A percentile compares a stretch with the other conserved stretches of the same genome.
phyloP scores from a whole-genome alignment of 352 stramenopile genomes.

The Pythium scleroteichum region DNA sequence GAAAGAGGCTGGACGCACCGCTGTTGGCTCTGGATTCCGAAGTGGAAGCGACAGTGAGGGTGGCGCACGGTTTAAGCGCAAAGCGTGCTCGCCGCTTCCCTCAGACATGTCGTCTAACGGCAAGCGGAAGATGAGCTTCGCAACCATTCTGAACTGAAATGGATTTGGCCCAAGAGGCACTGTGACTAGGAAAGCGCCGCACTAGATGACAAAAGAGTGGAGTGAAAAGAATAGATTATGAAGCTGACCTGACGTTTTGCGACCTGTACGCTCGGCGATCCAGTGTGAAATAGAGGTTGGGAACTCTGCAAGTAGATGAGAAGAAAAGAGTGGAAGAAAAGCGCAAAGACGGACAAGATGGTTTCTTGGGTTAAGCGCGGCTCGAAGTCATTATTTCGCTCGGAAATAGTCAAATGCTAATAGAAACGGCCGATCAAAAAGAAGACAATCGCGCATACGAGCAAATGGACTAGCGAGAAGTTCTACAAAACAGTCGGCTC shows the following conservation, averaged over 20 bases:
- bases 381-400: neutral
- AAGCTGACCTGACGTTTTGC: too few relatives aligned
- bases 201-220: slow-evolving; percentile 13
- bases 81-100: slow-evolving; percentile 61
- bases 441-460: slow-evolving; percentile 88
- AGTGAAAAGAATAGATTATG: slow-evolving; percentile 15
- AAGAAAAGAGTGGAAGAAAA: neutral
- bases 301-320: neutral
- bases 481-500: slow-evolving; percentile 30
- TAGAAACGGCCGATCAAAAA: slow-evolving; percentile 89
- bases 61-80: slow-evolving; percentile 47
- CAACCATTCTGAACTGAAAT: slow-evolving; percentile 84
- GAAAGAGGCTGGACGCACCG: slow-evolving; percentile 42
- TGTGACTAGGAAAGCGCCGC: slow-evolving; percentile 11
- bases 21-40: slow-evolving; percentile 9
- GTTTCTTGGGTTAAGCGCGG: neutral
- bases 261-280: too few relatives aligned
- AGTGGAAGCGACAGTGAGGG: slow-evolving; percentile 33
- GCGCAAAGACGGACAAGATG: neutral
- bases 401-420: slow-evolving; percentile 33
- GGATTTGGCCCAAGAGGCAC: neutral
- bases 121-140: slow-evolving; percentile 89
- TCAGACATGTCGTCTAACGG: slow-evolving; percentile 39
- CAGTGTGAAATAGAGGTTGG: too few relatives aligned
- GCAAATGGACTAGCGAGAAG: slow-evolving; percentile 80